Evolutionary conservation across 768 basidiomycete genomes (phyloP).

Genomic region (Hebeloma cylindrosporum): DNA sequence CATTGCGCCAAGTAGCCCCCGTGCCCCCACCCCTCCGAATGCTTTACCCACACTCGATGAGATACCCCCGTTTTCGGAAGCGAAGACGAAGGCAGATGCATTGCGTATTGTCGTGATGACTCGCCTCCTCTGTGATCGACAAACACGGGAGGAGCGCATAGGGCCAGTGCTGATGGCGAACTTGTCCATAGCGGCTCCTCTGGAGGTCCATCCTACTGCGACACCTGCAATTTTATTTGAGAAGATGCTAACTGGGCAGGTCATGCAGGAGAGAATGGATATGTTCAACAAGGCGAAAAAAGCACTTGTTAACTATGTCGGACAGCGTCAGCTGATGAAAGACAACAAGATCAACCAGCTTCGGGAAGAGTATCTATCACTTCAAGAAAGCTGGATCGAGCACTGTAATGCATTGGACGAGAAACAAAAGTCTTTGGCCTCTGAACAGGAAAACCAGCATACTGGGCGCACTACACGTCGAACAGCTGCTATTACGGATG

Average conservation of each 20-base stretch:
- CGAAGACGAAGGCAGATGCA: constrained; percentile 55
- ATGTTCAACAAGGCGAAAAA: constrained; percentile 42
- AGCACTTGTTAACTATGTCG: constrained; percentile 55
- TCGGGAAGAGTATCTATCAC: constrained; percentile 61
- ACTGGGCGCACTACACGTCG: constrained; percentile 69
- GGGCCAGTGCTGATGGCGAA: constrained; percentile 66
- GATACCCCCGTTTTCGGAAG: constrained; percentile 38
- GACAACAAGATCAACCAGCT: constrained; percentile 56
- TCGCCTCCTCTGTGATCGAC: constrained; percentile 57
- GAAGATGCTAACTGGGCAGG: constrained; percentile 43
- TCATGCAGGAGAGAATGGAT: constrained; percentile 33
- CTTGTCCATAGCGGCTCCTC: constrained; percentile 39
- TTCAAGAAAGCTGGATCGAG: constrained; percentile 71
- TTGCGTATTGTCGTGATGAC: constrained; percentile 63
- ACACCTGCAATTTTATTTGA: constrained; percentile 46
- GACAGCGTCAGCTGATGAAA: constrained; percentile 48
- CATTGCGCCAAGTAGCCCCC: constrained; percentile 1
- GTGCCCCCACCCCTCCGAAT: constrained; percentile 5
- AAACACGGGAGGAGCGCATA: constrained; percentile 61
- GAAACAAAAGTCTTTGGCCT: constrained; percentile 42
- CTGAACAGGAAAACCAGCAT: constrained; percentile 42
- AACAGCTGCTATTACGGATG: constrained; percentile 77
- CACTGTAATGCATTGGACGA: constrained; percentile 73
- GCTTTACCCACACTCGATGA: constrained; percentile 25
- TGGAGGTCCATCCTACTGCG: constrained; percentile 29